Base-by-base conservation (phyloP, 768 basidiomycete species). In the Hemileccinum impolitum region DNA sequence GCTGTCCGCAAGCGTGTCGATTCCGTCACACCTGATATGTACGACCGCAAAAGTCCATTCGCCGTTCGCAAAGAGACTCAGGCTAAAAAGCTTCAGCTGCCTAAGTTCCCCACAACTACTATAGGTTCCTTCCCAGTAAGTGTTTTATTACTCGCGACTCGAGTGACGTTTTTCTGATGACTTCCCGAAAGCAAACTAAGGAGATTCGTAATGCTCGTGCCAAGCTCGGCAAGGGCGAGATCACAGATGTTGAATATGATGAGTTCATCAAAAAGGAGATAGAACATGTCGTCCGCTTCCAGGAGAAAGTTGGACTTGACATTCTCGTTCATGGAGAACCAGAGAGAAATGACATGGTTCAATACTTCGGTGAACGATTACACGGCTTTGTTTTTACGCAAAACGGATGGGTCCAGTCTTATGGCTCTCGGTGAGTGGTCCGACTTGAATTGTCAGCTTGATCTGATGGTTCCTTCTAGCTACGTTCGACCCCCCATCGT, bases 311-410 rank as follows among this genome's bases (percentile, higher is more conserved):
- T 58, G 95, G 90, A 58, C 85, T 99, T 60, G 96, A 99, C 72
- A 81, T 99, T 50, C 81, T 98, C 61, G 96, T 99, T 53, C 96
- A 99, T 72, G 96, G 96, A 64, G 96, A 99, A 72, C 90, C 95
- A 46, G 95, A 99, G 78, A 84, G 95, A 63, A 97, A 97, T 70
- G 95, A 97, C 80, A 98, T 98, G 95, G 94, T 96, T 55, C 94
- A 98, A 75, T 99, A 99, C 84, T 99, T 98, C 60, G 96, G 96
- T 58, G 96, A 99, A 72, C 89, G 84, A 67, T 78, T 99, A 55
- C 75, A 81, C 43, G 96, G 96, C 58, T 97, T 99, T 67, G 90
- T 90, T 70, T 99, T 99, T 76, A 98, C 96, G 54, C 91, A 95
- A 74, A 93, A 96, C 59, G 96, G 82, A 43, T 99, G 96, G 96